phyloP scores from a whole-genome alignment of 371 early-diverging fungal species.

The Syncephalastrum racemosum region DNA sequence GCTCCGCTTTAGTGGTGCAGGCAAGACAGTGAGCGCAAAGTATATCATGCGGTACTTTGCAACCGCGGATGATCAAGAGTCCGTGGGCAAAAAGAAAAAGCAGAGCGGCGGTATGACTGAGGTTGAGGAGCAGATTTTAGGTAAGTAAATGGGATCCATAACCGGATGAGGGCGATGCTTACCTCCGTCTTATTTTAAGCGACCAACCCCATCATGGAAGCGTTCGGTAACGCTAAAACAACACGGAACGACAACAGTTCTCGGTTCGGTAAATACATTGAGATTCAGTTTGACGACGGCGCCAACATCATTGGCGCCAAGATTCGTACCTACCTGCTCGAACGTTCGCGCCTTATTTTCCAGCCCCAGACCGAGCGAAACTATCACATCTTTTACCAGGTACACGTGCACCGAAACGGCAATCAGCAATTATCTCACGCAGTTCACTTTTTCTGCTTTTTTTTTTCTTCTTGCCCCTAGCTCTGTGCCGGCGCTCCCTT shows the following conservation, averaged over 20 bases:
- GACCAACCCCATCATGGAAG: conserved; percentile 98
- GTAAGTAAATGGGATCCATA: conserved; percentile 9
- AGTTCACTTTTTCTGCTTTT: not conserved
- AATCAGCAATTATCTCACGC: not conserved
- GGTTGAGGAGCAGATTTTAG: conserved; percentile 74
- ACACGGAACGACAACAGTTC: conserved; percentile 98
- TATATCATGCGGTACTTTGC: conserved; percentile 97
- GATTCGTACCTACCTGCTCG: conserved; percentile 96
- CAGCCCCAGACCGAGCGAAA: conserved; percentile 94
- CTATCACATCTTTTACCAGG: conserved; percentile 99
- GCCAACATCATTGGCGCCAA: conserved; percentile 92
- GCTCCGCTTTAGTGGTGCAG: conserved; percentile 67
- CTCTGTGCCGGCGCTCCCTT: conserved; percentile 87
- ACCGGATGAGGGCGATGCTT: conserved; percentile 1
- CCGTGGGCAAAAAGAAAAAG: conserved; percentile 25
- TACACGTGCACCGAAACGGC: conserved; percentile 8
- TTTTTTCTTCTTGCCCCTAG: conserved; percentile 28
- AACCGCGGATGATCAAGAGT: conserved; percentile 70
- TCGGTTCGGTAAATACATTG: conserved; percentile 99
- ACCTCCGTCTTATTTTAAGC: conserved; percentile 42
- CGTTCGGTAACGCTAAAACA: conserved; percentile 99
- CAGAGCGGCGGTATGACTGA: conserved; percentile 53
- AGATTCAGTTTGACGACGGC: conserved; percentile 80
- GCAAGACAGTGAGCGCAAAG: conserved; percentile 93
- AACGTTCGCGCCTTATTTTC: conserved; percentile 95